Base-by-base conservation (phyloP, 441 rosid genomes). In the Melastoma candidum region DNA sequence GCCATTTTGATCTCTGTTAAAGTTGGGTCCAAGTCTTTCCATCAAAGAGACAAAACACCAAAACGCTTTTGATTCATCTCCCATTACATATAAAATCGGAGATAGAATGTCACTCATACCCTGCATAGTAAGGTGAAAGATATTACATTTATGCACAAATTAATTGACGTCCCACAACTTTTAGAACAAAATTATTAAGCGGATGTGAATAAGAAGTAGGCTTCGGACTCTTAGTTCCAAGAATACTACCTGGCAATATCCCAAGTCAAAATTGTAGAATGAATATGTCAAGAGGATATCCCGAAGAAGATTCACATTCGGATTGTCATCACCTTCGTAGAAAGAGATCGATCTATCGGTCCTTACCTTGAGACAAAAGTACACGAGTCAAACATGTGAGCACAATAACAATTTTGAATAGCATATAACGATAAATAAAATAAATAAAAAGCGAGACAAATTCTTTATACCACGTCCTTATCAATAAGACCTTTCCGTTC, bases 21-120 rank as follows among this genome's bases (percentile, higher is more conserved):
- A 94, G 70, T 94, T 94, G 68, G 99, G 95, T 51, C 95, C 99
- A 66, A 94, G 92, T 17, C 90, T 83, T 69, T 87, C 97, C 97
- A 94, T 85, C 67, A 90, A 55, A 32, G 92, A 75, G 67, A 85
- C 95, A 67, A 94, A 90, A 77, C 97, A 83, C 99, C 99, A 94
- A 81, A 90, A 94, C 44, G 99, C 58, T 74, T 87, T 85, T 2
- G 97, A 83, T 64, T 90, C 99, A 14, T 94, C 90, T 69, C 66
- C 81, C 88, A 83, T 83, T 41, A 90, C 94, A 68, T 73, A 94
- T 74, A 94, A 72, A 71, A 94, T 74, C 17, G 97, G 99, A 54
- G 99, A 90, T 17, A 94, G 71, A 53, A 85, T 72, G 67, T 94
- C 99, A 57, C 94, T 94, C 97, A 94, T 94, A 51, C 99, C 99